Conservation (phyloP, 75 land plant genomes). For the Selaginella tamariscina region DNA sequence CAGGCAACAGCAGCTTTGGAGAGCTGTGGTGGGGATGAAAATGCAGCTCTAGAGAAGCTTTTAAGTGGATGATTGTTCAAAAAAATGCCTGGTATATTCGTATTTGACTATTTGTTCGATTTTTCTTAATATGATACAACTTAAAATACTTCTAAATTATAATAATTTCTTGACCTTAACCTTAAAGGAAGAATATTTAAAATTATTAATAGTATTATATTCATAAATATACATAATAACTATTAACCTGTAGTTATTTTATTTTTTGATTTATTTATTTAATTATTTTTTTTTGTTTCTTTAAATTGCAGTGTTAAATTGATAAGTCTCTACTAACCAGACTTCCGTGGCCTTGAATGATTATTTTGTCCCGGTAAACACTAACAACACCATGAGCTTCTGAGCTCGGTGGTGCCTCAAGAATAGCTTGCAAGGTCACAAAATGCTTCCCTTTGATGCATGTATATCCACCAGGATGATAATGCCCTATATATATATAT, state of each 20-base stretch:
- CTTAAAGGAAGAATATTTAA: no score
- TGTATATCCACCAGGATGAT: conserved; percentile 16
- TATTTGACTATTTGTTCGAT: no score
- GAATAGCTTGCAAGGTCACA: conserved; percentile 17
- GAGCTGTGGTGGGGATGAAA: conserved; percentile 65
- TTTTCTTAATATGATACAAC: no score
- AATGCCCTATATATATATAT: not conserved
- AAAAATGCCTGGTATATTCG: no score
- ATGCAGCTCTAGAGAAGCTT: conserved; percentile 75
- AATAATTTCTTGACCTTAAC: no score
- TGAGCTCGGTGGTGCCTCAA: conserved; percentile 16
- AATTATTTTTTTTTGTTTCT: no score
- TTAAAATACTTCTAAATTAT: no score
- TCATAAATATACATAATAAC: no score
- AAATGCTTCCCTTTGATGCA: conserved; percentile 10
- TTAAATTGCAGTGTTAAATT: no score
- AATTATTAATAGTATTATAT: no score
- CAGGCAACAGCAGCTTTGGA: conserved; percentile 44
- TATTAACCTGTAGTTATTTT: no score
- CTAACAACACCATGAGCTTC: conserved; percentile 8
- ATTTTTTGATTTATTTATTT: no score
- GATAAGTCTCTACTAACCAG: not conserved
- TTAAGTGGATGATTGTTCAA: conserved; percentile 38
- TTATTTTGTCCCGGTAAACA: conserved; percentile 6
- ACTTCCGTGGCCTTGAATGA: conserved; percentile 13